Conservation (phyloP, 352 stramenopile species). For the Globisporangium mamillatum region DNA sequence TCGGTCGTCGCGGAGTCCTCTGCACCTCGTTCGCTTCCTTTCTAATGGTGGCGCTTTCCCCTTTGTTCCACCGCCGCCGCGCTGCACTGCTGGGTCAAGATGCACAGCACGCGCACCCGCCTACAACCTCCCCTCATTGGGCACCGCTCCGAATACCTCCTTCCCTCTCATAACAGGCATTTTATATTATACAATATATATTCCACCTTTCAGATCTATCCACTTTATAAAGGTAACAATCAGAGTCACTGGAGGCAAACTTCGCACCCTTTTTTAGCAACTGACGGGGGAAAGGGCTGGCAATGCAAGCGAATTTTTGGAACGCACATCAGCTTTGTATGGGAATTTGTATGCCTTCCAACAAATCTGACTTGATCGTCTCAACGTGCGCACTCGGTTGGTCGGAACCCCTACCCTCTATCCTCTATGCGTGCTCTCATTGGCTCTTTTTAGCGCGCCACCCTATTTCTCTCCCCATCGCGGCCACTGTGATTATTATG, state of each 20-base stretch:
- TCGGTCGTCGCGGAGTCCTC: not conserved
- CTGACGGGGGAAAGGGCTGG: not conserved
- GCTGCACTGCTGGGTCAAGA: not conserved
- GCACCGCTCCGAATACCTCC: constrained; percentile 3
- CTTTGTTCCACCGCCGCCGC: not conserved
- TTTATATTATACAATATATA: not conserved
- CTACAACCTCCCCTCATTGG: not conserved
- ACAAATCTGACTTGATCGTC: constrained; percentile 7
- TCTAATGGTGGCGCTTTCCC: constrained; percentile 5
- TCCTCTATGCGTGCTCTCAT: constrained; percentile 1
- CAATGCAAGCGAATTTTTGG: constrained; percentile 6
- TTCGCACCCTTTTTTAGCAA: not conserved
- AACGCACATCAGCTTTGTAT: not conserved
- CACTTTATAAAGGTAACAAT: not conserved
- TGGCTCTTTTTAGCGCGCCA: constrained; percentile 1
- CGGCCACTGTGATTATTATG: not conserved
- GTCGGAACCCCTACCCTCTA: constrained; percentile 5
- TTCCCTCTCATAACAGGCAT: not conserved
- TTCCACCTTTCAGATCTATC: not conserved
- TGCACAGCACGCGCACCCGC: not conserved
- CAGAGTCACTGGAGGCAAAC: too few relatives aligned
- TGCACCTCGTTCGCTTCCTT: not conserved
- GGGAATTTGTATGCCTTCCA: constrained; percentile 1
- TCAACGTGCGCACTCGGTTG: not conserved
- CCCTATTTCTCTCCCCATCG: not conserved